A percentile compares a stretch with the other conserved stretches of the same genome.
These are phyloP conservation scores for Pigoraptor vietnamica DNA, from an alignment of 78 protist genomes.

Conservation along the genomic window DNA sequence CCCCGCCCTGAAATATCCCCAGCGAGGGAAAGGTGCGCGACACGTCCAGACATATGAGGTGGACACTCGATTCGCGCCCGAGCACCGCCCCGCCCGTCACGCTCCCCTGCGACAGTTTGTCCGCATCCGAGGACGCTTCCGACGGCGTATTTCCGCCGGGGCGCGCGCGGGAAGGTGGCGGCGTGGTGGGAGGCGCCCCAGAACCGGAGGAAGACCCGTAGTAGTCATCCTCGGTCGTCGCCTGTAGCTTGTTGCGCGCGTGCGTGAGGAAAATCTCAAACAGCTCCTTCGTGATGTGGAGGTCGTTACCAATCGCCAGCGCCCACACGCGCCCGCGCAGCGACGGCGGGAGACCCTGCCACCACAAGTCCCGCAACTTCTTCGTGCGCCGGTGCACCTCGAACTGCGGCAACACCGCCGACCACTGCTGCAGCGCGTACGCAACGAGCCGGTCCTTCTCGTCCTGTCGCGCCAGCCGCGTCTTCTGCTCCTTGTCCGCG, in stretches of 20 bases:
- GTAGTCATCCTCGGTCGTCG: background rate
- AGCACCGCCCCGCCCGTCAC: background rate
- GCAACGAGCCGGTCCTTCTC: background rate
- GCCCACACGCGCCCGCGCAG: conserved; percentile 64
- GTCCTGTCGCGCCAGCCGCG: background rate
- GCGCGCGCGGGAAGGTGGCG: background rate
- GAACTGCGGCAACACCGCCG: conserved; percentile 1
- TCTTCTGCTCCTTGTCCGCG: conserved; percentile 6
- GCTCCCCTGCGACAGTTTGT: background rate
- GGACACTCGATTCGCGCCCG: conserved; percentile 52
- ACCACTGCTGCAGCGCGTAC: background rate
- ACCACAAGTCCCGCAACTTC: conserved; percentile 28
- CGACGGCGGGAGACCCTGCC: conserved; percentile 64
- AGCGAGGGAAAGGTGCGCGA: conserved; percentile 66
- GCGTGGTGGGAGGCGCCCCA: background rate
- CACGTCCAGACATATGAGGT: conserved; percentile 48
- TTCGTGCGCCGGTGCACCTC: conserved; percentile 3
- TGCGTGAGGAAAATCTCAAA: conserved; percentile 50
- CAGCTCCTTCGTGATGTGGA: conserved; percentile 65
- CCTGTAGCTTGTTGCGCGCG: conserved; percentile 22
- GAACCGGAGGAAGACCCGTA: background rate
- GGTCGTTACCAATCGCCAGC: conserved; percentile 57
- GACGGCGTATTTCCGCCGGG: background rate
- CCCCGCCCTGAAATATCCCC: conserved; percentile 55
- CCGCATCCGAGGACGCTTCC: background rate